Evolutionary conservation across 495 filamentous ascomycete species (phyloP).

Genomic region (Physcia stellaris): DNA sequence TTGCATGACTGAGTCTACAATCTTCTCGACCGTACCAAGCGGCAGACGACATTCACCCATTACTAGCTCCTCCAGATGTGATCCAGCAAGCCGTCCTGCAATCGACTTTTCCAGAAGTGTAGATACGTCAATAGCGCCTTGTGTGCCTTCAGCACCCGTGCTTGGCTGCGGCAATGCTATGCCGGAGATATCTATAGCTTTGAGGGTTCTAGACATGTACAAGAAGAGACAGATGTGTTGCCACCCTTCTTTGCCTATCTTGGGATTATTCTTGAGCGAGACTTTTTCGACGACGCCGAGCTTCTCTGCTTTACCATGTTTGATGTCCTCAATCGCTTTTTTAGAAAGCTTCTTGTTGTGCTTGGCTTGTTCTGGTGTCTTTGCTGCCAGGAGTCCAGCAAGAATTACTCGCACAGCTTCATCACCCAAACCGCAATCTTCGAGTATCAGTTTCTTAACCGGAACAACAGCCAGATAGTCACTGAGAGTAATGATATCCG

Average conservation of each 20-base stretch:
- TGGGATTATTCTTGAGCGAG: constrained; percentile 76
- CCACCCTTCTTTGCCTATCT: constrained; percentile 79
- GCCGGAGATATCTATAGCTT: constrained; percentile 73
- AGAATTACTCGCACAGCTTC: constrained; percentile 76
- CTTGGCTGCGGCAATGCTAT: constrained; percentile 56
- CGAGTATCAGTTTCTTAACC: constrained; percentile 68
- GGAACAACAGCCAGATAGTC: constrained; percentile 93
- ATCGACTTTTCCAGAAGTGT: constrained; percentile 60
- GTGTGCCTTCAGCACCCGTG: constrained; percentile 16
- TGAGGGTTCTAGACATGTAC: constrained; percentile 75
- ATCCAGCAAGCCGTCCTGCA: constrained; percentile 57
- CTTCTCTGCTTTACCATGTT: constrained; percentile 25
- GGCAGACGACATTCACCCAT: constrained; percentile 64
- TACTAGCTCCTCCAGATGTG: constrained; percentile 70
- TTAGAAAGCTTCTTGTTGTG: constrained; percentile 25
- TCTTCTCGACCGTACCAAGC: constrained; percentile 50
- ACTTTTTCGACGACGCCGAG: constrained; percentile 73
- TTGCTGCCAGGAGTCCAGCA: constrained; percentile 72
- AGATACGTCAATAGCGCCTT: constrained; percentile 29
- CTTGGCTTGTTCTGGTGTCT: constrained; percentile 42
- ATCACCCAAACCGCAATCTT: constrained; percentile 75
- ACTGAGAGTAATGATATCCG: constrained; percentile 73
- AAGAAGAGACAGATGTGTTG: constrained; percentile 80
- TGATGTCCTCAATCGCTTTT: constrained; percentile 13
- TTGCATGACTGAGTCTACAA: constrained; percentile 63